phyloP scores from a whole-genome alignment of 2,329 filamentous ascomycete genomes.

The Ophiocordyceps sinensis region DNA sequence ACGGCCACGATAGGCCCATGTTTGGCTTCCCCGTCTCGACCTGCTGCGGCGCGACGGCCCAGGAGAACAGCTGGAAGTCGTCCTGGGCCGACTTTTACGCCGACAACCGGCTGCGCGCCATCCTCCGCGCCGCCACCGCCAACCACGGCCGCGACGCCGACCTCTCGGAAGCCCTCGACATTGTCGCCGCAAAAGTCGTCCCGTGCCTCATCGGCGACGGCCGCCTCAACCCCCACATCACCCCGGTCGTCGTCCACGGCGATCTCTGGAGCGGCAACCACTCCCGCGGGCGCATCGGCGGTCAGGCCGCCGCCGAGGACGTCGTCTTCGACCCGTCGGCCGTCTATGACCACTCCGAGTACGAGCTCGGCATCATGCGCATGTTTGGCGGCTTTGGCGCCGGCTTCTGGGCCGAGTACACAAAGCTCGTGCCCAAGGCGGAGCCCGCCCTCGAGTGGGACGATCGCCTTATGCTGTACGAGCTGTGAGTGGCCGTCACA shows the following conservation, averaged over 20 bases:
- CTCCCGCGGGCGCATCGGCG: conserved; percentile 47
- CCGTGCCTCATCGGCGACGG: conserved; percentile 59
- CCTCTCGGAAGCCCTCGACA: conserved; percentile 49
- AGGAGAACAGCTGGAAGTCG: conserved; percentile 59
- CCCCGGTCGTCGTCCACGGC: conserved; percentile 75
- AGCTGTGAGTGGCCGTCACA: conserved; percentile 44
- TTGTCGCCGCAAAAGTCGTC: conserved; percentile 49
- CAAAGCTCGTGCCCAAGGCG: conserved; percentile 57
- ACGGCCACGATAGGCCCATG: conserved; percentile 41
- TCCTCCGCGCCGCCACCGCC: conserved; percentile 41
- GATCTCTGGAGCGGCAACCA: conserved; percentile 92
- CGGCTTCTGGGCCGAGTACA: conserved; percentile 65
- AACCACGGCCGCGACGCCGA: conserved; percentile 51
- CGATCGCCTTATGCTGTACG: conserved; percentile 71
- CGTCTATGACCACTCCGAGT: conserved; percentile 79
- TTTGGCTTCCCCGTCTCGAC: conserved; percentile 80
- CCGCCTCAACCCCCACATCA: conserved; percentile 43
- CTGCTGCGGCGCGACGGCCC: conserved; percentile 72
- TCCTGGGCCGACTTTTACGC: conserved; percentile 83
- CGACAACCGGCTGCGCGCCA: conserved; percentile 53
- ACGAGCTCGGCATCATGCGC: conserved; percentile 82
- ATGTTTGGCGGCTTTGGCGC: conserved; percentile 86
- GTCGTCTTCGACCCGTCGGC: conserved; percentile 72
- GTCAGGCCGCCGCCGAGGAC: conserved; percentile 43
- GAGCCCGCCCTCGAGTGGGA: conserved; percentile 73